Evolutionary conservation across 257 asterid genomes (phyloP).

Genomic region (Haberlea rhodopensis): DNA sequence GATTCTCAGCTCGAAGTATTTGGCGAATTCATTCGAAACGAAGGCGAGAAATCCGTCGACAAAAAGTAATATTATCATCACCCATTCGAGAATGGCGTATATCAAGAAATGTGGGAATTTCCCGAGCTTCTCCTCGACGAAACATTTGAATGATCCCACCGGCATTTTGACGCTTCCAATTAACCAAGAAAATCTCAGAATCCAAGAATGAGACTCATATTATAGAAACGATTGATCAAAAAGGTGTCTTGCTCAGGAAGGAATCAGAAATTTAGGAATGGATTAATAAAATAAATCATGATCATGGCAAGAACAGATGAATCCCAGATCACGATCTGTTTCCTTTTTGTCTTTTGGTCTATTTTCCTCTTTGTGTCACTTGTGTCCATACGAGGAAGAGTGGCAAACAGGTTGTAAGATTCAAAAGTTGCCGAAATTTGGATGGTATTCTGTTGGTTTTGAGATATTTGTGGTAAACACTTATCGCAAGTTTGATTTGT

Average conservation of each 20-base stretch:
- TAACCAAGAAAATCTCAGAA: not conserved
- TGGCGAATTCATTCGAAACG: conserved; percentile 61
- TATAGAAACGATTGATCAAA: not conserved
- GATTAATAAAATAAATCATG: conserved; percentile 51
- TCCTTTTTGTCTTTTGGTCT: conserved; percentile 17
- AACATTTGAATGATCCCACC: conserved; percentile 31
- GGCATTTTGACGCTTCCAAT: conserved; percentile 22
- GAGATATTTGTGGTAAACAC: conserved; percentile 24
- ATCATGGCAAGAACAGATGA: conserved; percentile 33
- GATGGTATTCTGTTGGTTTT: conserved; percentile 22
- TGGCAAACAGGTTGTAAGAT: conserved; percentile 14
- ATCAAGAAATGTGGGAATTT: conserved; percentile 52
- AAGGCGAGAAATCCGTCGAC: conserved; percentile 66
- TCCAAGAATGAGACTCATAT: not conserved
- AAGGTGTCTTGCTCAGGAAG: conserved; percentile 26
- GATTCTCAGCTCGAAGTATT: conserved; percentile 50
- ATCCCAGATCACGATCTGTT: conserved; percentile 63
- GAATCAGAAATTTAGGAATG: conserved; percentile 27
- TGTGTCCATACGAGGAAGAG: conserved; percentile 31
- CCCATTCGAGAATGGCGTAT: conserved; percentile 67
- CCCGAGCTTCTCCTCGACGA: conserved; percentile 60
- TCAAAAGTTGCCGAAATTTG: conserved; percentile 36
- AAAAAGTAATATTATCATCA: conserved; percentile 62
- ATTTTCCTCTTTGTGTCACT: conserved; percentile 17
- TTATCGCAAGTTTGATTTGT: conserved; percentile 20